Percentiles rank a stretch among this genome's conserved stretches.
phyloP scores from a whole-genome alignment of 495 filamentous ascomycete species.

The Elasticomyces elasticus region DNA sequence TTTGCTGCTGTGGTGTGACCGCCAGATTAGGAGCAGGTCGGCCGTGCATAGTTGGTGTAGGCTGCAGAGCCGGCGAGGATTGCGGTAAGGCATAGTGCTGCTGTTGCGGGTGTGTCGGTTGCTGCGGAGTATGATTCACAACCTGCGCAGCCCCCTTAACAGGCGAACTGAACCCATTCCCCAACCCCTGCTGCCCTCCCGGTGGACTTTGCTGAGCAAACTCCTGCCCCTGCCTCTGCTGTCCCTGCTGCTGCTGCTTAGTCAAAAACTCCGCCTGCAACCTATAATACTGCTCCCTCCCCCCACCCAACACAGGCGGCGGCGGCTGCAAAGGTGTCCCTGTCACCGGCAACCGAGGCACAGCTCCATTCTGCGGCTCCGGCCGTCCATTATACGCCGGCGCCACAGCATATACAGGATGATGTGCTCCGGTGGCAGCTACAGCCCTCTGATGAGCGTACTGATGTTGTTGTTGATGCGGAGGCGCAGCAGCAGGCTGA shows the following conservation, averaged over 20 bases:
- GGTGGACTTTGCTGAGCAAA: no score
- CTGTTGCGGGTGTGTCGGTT: not conserved
- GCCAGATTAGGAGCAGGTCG: not conserved
- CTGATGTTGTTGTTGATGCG: conserved; percentile 19
- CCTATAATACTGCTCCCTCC: no score
- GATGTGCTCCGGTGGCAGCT: conserved; percentile 6
- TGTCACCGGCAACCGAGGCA: not conserved
- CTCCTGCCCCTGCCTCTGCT: not conserved
- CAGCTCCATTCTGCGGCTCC: not conserved
- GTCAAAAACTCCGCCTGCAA: no score
- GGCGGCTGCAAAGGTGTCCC: not conserved
- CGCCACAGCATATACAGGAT: conserved; percentile 1
- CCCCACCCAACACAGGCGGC: no score
- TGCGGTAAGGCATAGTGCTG: not conserved
- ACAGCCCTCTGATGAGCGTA: conserved; percentile 17
- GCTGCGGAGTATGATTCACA: conserved; percentile 1
- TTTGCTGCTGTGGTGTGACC: not conserved
- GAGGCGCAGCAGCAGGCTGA: no score
- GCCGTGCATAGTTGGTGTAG: not conserved
- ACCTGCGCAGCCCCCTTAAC: conserved; percentile 1
- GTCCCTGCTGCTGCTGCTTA: not conserved
- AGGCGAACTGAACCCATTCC: no score
- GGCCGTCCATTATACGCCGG: not conserved
- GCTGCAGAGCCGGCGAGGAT: not conserved
- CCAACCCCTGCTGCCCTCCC: no score